Conservation (phyloP, 176 grass and related monocot species). For the Phoenix dactylifera region DNA sequence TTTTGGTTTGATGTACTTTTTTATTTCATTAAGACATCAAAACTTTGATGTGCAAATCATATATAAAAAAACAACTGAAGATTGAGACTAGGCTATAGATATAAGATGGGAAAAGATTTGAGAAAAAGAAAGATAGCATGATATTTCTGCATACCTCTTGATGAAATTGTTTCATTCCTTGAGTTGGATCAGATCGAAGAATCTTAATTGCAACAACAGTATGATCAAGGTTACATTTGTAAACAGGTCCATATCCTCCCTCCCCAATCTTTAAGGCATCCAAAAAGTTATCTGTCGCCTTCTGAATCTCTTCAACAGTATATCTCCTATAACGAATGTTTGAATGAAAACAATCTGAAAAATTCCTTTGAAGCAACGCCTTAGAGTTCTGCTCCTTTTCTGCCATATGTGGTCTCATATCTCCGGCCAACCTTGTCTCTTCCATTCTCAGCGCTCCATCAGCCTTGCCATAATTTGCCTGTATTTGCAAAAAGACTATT, state of each 20-base stretch:
- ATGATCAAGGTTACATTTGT: slow-evolving; percentile 2
- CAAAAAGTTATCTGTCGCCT: background rate
- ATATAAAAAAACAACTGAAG: too few relatives aligned
- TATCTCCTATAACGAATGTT: slow-evolving; percentile 2
- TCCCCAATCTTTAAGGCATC: slow-evolving; percentile 3
- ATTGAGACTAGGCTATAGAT: too few relatives aligned
- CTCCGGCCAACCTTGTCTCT: background rate
- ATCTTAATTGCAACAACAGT: slow-evolving; percentile 4
- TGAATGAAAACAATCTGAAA: background rate
- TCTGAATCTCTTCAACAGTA: slow-evolving; percentile 6
- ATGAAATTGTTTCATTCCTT: slow-evolving; percentile 10
- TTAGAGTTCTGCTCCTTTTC: background rate
- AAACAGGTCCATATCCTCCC: slow-evolving; percentile 10
- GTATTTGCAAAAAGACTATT: slow-evolving; percentile 10
- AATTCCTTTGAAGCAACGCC: background rate
- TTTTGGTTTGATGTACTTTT: too few relatives aligned
- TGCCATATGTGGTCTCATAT: background rate
- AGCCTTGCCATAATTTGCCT: slow-evolving; percentile 5
- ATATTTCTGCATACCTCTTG: slow-evolving; percentile 2
- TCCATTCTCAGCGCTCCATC: background rate
- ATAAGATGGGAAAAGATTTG: too few relatives aligned
- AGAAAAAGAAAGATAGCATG: too few relatives aligned
- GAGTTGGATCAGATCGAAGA: slow-evolving; percentile 4
- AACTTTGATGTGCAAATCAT: too few relatives aligned
- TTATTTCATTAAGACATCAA: too few relatives aligned